These are phyloP conservation scores for Mycena citricolor DNA, from an alignment of 1,284 basidiomycete genomes.

Conservation along the genomic window DNA sequence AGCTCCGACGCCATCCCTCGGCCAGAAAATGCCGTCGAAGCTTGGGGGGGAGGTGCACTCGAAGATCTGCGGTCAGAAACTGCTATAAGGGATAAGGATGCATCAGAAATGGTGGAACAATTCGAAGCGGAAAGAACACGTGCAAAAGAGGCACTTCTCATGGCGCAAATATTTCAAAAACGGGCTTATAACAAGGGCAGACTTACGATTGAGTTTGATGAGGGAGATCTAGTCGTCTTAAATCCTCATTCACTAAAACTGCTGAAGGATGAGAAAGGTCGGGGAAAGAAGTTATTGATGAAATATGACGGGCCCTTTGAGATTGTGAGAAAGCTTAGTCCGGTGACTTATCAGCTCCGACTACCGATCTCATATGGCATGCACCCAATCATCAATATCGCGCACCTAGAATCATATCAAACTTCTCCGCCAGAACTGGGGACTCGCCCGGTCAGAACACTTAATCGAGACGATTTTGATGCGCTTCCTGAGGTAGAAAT, in stretches of 20 bases:
- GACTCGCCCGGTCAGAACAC: background rate
- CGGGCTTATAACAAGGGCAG: slow-evolving; percentile 26
- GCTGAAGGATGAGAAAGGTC: slow-evolving; percentile 14
- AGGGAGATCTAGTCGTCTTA: slow-evolving; percentile 27
- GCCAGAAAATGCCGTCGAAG: background rate
- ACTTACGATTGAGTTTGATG: slow-evolving; percentile 24
- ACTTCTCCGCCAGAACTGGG: slow-evolving; percentile 5
- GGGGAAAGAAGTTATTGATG: slow-evolving; percentile 13
- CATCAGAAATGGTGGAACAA: slow-evolving; percentile 22
- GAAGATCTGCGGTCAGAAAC: background rate
- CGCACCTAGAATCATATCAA: slow-evolving; percentile 6
- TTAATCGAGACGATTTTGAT: slow-evolving; percentile 18
- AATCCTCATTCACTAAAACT: slow-evolving; percentile 27
- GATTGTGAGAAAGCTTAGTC: slow-evolving; percentile 10
- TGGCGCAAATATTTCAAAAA: slow-evolving; percentile 26
- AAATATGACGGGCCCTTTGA: slow-evolving; percentile 18
- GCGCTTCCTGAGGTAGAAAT: slow-evolving; percentile 12
- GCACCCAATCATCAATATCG: slow-evolving; percentile 10
- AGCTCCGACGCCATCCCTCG: slow-evolving; percentile 2
- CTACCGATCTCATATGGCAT: slow-evolving; percentile 9
- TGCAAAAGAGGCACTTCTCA: slow-evolving; percentile 26
- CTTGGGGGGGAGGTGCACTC: background rate
- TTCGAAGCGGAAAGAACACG: slow-evolving; percentile 22
- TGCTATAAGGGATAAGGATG: slow-evolving; percentile 13
- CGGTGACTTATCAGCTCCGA: slow-evolving; percentile 10